Evolutionary conservation across 306 rosid species (phyloP), one percentile per base, ranked within the genome.

Genomic region (Vigna radiata): DNA sequence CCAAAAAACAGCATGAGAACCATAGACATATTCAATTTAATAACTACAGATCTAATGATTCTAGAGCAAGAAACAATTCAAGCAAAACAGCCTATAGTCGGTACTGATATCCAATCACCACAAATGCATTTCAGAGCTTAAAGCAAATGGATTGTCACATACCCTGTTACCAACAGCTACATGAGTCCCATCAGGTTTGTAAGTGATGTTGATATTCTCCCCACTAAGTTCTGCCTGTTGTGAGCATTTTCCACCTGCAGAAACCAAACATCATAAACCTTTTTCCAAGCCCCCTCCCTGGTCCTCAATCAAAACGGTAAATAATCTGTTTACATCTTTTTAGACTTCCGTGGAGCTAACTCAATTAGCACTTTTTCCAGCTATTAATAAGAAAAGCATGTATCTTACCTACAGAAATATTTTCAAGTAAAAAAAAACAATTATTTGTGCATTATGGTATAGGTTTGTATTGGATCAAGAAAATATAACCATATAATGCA

Each of bases 111-210:
- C 37, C 77, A 50, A 17, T 31, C 73, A 68, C 56, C 66, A 37
- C 19, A 62, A 59, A 64, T 71, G 16, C 62, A 66, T 48, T 77
- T 68, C 18, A 19, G 83, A 85, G 68, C 78, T 44, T 18, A 76
- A 69, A 44, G 55, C 36, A 69, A 73, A 71, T 41, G 48, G 60
- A 81, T 83, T 53, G 77, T 15, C 78, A 83, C 91, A 75, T 83
- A 95, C 98, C 89, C 97, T 85, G 78, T 95, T 92, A 29, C 98
- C 97, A 59, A 95, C 98, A 23, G 98, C 97, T 50, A 94, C 81
- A 81, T 94, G 97, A 1, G 90, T 85, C 71, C 97, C 98, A 82
- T 94, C 98, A 56, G 97, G 98, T 82, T 94, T 94, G 87, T 92
- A 94, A 64, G 98, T 94, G 82, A 94, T 94, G 83, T 94, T 94